Percentiles rank a stretch among this genome's conserved stretches.
Conservation (phyloP, 768 basidiomycete genomes). For the Crassisporium funariophilum region DNA sequence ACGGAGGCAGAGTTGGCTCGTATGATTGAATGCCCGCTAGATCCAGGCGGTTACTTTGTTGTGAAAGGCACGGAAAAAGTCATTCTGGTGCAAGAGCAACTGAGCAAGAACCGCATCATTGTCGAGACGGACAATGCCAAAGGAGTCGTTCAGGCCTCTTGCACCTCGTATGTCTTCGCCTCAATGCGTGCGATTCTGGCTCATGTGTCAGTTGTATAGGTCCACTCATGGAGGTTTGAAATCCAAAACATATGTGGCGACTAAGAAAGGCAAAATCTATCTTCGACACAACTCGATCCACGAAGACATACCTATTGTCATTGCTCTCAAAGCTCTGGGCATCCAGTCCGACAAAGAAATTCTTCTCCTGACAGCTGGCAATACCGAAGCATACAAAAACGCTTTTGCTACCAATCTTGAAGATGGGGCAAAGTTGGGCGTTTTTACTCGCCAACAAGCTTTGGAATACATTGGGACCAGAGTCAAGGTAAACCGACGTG, state of each 20-base stretch:
- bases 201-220: conserved; percentile 36
- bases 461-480: conserved; percentile 93
- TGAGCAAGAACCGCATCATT: conserved; percentile 99
- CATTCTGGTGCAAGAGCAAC: conserved; percentile 96
- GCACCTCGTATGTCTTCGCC: conserved; percentile 82
- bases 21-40: conserved; percentile 96
- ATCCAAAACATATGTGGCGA: conserved; percentile 96
- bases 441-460: conserved; percentile 92
- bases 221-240: conserved; percentile 85
- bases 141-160: conserved; percentile 90
- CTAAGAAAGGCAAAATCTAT: conserved; percentile 93
- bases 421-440: conserved; percentile 87
- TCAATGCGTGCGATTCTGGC: conserved; percentile 3
- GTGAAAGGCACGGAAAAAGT: conserved; percentile 99
- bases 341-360: conserved; percentile 98
- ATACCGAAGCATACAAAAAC: conserved; percentile 82
- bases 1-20: conserved; percentile 82
- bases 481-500: conserved; percentile 83
- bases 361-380: conserved; percentile 89
- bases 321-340: conserved; percentile 95
- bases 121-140: conserved; percentile 93
- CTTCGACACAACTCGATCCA: conserved; percentile 97
- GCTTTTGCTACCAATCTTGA: conserved; percentile 92
- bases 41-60: conserved; percentile 99
- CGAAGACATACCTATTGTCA: conserved; percentile 94